Conservation (phyloP, 805 yeast species). For the Schwanniomyces polymorphus region DNA sequence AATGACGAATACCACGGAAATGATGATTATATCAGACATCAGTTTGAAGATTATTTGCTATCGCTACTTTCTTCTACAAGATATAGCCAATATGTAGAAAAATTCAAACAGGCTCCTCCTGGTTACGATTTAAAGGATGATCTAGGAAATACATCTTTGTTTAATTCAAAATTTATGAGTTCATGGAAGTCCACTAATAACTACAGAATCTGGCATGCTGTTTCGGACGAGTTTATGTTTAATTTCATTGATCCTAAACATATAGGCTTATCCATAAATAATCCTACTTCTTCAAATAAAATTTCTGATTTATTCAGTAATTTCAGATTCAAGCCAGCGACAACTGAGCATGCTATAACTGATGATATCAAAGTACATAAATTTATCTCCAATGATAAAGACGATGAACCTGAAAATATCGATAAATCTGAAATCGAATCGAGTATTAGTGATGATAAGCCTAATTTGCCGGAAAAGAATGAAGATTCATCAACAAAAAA, state of each 20-base stretch:
- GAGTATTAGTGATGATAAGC: background rate
- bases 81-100: conserved; percentile 56
- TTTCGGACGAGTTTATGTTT: conserved; percentile 45
- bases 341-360: conserved; percentile 4
- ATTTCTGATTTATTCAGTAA: conserved; percentile 25
- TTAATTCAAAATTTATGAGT: conserved; percentile 30
- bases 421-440: conserved; percentile 4
- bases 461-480: background rate
- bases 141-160: conserved; percentile 30
- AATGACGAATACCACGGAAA: conserved; percentile 35
- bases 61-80: conserved; percentile 74
- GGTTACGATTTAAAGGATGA: conserved; percentile 29
- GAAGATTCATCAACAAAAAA: conserved; percentile 3
- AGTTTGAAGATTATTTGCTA: conserved; percentile 86
- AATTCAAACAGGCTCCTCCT: conserved; percentile 39
- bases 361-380: conserved; percentile 21
- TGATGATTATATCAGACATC: conserved; percentile 85
- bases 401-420: conserved; percentile 2
- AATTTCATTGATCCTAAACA: conserved; percentile 44
- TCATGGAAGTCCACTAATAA: conserved; percentile 35
- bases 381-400: conserved; percentile 9
- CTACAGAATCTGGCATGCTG: conserved; percentile 38
- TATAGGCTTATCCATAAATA: conserved; percentile 23
- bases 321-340: conserved; percentile 12
- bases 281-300: conserved; percentile 21